Evolutionary conservation across 345 rosid genomes (phyloP).

Genomic region (Gynandropsis gynandra): DNA sequence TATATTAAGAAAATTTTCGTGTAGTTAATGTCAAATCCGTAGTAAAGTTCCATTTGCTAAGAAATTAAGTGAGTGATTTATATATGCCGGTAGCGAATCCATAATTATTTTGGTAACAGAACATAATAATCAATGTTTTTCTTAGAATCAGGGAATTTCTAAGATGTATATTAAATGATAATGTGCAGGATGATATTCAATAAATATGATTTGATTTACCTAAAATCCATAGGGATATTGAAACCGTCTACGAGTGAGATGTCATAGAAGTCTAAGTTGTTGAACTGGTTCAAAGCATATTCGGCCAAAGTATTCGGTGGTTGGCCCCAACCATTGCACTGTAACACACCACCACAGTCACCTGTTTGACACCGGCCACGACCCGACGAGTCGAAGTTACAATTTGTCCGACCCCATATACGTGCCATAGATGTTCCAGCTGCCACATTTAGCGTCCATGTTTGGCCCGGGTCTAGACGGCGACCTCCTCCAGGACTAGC

Average conservation of each 20-base stretch:
- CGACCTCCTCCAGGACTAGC: constrained; percentile 38
- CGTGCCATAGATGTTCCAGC: constrained; percentile 28
- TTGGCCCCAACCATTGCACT: constrained; percentile 39
- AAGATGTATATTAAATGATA: no score
- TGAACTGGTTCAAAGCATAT: constrained; percentile 48
- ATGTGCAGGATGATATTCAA: no score
- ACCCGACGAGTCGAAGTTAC: constrained; percentile 29
- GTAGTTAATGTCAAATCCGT: no score
- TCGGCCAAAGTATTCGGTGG: constrained; percentile 63
- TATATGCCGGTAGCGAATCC: no score
- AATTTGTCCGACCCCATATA: constrained; percentile 33
- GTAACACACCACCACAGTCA: constrained; percentile 41
- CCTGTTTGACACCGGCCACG: constrained; percentile 43
- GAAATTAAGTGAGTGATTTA: no score
- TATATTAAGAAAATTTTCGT: no score
- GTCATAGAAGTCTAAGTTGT: constrained; percentile 31
- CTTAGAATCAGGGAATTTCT: no score
- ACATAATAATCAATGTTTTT: no score
- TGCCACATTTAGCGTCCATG: constrained; percentile 24
- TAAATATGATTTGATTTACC: constrained; percentile 15
- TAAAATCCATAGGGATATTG: constrained; percentile 32
- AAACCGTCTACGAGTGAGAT: constrained; percentile 33
- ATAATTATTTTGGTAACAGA: no score
- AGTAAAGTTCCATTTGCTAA: no score
- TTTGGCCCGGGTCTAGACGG: constrained; percentile 21